These are phyloP conservation scores for Keqinozyma sinolaborantium DNA, from an alignment of 1,139 yeast genomes.

Conservation along the genomic window DNA sequence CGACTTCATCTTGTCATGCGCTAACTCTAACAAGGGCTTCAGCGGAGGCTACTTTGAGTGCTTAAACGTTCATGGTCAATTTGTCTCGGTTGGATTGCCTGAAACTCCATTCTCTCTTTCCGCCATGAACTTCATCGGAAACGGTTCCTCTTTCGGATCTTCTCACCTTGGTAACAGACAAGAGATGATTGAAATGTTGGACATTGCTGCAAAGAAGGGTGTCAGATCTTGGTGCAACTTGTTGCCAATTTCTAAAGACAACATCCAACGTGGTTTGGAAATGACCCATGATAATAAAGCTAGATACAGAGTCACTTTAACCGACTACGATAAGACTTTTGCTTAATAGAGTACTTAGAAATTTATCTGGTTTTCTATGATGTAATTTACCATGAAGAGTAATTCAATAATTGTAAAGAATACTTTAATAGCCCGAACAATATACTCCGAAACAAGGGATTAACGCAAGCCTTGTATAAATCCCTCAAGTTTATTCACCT, in stretches of 20 bases:
- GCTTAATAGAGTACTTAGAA: slow-evolving; percentile 1
- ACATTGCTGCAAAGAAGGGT: slow-evolving; percentile 49
- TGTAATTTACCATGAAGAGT: no score
- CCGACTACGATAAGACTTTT: slow-evolving; percentile 22
- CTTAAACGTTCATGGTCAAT: slow-evolving; percentile 40
- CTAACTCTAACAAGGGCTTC: slow-evolving; percentile 34
- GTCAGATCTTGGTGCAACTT: slow-evolving; percentile 61
- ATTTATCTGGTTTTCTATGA: not conserved
- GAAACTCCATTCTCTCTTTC: slow-evolving; percentile 19
- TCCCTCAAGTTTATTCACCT: no score
- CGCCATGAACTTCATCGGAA: slow-evolving; percentile 27
- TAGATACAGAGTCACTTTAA: slow-evolving; percentile 46
- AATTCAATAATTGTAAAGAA: no score
- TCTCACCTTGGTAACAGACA: slow-evolving; percentile 48
- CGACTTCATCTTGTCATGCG: slow-evolving; percentile 46
- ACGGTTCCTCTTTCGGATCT: slow-evolving; percentile 42
- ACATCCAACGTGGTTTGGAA: slow-evolving; percentile 48
- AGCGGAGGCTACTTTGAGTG: slow-evolving; percentile 25
- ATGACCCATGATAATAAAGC: slow-evolving; percentile 52
- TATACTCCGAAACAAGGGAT: no score
- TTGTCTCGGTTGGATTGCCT: slow-evolving; percentile 54
- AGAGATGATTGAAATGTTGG: slow-evolving; percentile 54
- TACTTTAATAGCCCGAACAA: no score
- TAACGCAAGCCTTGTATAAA: no score
- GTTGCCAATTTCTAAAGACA: slow-evolving; percentile 48